Evolutionary conservation across 75 land plant species (phyloP).

Genomic region (Picea glauca): DNA sequence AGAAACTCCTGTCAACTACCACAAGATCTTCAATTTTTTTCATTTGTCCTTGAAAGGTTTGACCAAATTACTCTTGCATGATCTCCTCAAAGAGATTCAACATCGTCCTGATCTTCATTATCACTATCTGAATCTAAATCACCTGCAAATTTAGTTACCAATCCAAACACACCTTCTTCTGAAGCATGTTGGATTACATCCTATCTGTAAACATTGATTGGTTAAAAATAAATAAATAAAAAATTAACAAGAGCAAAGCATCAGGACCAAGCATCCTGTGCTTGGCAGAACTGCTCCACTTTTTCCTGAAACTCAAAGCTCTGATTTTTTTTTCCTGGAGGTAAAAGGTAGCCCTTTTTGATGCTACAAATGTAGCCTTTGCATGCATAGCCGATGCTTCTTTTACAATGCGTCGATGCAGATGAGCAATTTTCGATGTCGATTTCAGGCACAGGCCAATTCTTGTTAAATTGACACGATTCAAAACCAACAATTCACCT

Average conservation of each 20-base stretch:
- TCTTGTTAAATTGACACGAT: slow-evolving; percentile 17
- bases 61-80: too few relatives aligned
- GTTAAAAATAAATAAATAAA: too few relatives aligned
- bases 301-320: slow-evolving; percentile 2
- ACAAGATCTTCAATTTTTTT: too few relatives aligned
- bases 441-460: slow-evolving; percentile 18
- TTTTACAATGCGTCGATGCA: slow-evolving; percentile 27
- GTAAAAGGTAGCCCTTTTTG: background rate
- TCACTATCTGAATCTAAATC: slow-evolving; percentile 3
- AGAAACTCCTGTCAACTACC: too few relatives aligned
- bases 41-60: too few relatives aligned
- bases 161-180: too few relatives aligned
- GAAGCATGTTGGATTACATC: too few relatives aligned
- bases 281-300: slow-evolving; percentile 7
- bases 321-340: background rate
- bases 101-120: slow-evolving; percentile 42
- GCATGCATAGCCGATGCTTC: slow-evolving; percentile 21
- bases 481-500: too few relatives aligned
- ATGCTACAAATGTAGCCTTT: slow-evolving; percentile 14
- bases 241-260: too few relatives aligned
- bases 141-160: too few relatives aligned
- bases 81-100: slow-evolving; percentile 37
- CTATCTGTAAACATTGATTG: too few relatives aligned
- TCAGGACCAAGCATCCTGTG: slow-evolving; percentile 12
- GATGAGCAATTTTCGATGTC: slow-evolving; percentile 25